A percentile compares a stretch with the other conserved stretches of the same genome.
Evolutionary conservation across 169 alveolate genomes (phyloP).

Genomic region (Eimeria tenella): DNA sequence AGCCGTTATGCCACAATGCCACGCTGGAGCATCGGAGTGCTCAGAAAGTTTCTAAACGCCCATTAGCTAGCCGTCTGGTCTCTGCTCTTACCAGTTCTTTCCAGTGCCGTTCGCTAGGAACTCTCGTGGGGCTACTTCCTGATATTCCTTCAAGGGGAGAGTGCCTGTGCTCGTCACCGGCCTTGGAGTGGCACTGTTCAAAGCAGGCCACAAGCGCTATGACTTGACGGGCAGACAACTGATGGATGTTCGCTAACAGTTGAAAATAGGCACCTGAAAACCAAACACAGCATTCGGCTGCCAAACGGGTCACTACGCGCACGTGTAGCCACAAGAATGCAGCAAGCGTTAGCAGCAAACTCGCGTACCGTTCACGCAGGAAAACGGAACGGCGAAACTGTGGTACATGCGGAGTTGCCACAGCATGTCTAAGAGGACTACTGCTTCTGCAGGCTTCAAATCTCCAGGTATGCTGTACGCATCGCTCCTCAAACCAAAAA

Average conservation of each 20-base stretch:
- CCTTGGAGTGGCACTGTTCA: constrained; percentile 33
- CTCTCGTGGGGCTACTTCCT: background rate
- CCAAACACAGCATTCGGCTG: too few relatives aligned
- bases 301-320: too few relatives aligned
- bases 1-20: background rate
- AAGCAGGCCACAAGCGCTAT: constrained; percentile 24
- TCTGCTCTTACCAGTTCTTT: background rate
- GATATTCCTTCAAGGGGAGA: background rate
- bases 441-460: background rate
- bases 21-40: background rate
- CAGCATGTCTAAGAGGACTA: constrained; percentile 24
- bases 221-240: constrained; percentile 21
- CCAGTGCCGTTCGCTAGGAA: background rate
- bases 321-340: background rate
- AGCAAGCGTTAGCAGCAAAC: background rate
- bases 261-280: constrained; percentile 19
- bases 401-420: constrained; percentile 65
- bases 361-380: constrained; percentile 48
- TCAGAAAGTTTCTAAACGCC: background rate
- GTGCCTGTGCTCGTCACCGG: background rate
- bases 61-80: too few relatives aligned
- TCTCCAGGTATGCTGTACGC: constrained; percentile 55
- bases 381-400: constrained; percentile 20
- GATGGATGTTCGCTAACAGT: constrained; percentile 37
- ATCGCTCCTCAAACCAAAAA: background rate